These are phyloP conservation scores for Hordeum marinum DNA, from an alignment of 176 grass and related monocot genomes.

Conservation along the genomic window DNA sequence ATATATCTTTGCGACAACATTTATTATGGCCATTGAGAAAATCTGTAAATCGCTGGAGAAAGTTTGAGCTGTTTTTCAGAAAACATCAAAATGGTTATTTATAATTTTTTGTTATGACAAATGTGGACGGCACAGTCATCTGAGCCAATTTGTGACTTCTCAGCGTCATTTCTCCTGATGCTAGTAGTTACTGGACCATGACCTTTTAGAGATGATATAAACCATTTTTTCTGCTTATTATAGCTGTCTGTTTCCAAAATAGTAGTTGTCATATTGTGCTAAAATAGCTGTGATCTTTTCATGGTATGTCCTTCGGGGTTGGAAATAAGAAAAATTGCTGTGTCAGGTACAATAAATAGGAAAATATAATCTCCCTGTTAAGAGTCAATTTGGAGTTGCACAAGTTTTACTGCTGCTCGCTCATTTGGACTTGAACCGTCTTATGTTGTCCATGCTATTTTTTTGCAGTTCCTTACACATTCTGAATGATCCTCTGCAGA, in stretches of 20 bases:
- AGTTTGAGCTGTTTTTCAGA: not conserved
- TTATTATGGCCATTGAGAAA: not conserved
- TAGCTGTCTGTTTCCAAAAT: not conserved
- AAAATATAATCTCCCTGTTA: not conserved
- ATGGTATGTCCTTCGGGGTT: not conserved
- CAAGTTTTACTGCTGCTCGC: not conserved
- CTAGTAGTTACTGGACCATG: not conserved
- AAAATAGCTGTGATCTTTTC: not conserved
- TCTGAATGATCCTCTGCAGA: conserved; percentile 41
- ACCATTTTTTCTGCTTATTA: not conserved
- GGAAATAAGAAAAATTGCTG: not conserved
- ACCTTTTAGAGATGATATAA: not conserved
- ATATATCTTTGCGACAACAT: not conserved
- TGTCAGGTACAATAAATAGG: too few species aligned
- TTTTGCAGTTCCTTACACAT: not conserved
- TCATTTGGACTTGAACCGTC: not conserved
- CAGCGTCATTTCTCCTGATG: not conserved
- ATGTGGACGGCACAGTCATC: not conserved
- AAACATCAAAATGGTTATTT: too few species aligned
- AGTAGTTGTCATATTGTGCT: not conserved
- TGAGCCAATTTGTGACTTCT: not conserved
- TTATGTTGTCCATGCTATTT: not conserved
- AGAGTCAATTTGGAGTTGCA: not conserved
- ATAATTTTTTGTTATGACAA: not conserved
- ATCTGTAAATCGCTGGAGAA: not conserved